Evolutionary conservation across 768 basidiomycete species (phyloP).

Genomic region (Dentipellis fragilis): DNA sequence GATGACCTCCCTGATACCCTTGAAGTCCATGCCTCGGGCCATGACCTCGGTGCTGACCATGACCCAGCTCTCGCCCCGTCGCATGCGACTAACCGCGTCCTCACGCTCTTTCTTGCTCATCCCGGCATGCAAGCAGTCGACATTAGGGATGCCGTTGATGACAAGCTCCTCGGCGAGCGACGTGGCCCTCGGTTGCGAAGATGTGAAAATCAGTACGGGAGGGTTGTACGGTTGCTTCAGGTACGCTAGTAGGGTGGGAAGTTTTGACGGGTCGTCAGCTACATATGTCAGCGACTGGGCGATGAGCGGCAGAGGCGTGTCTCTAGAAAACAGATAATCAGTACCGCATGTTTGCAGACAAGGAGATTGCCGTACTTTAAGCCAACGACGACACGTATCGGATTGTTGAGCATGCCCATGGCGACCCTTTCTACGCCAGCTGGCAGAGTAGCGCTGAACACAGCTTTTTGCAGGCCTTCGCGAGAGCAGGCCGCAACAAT

Average conservation of each 20-base stretch:
- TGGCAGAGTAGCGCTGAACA: conserved; percentile 94
- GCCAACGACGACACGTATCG: conserved; percentile 92
- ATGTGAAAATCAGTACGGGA: conserved; percentile 86
- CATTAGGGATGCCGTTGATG: conserved; percentile 67
- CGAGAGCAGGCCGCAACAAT: conserved; percentile 71
- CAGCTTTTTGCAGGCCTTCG: conserved; percentile 65
- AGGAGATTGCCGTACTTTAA: conserved; percentile 58
- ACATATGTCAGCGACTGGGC: conserved; percentile 84
- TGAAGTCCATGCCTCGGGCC: conserved; percentile 98
- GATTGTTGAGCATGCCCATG: conserved; percentile 74
- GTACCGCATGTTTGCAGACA: background rate
- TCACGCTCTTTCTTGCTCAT: conserved; percentile 83
- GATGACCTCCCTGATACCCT: conserved; percentile 86
- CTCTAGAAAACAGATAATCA: conserved; percentile 35
- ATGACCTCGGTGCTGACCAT: conserved; percentile 95
- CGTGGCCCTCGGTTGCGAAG: conserved; percentile 76
- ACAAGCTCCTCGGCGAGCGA: conserved; percentile 76
- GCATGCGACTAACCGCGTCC: conserved; percentile 76
- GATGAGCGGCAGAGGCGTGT: conserved; percentile 90
- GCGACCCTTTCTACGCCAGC: conserved; percentile 81
- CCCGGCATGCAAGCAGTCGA: conserved; percentile 87
- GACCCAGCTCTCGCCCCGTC: conserved; percentile 86
- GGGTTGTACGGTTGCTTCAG: conserved; percentile 79
- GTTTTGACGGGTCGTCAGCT: conserved; percentile 88
- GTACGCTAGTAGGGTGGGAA: conserved; percentile 77